Evolutionary conservation across 441 rosid species (phyloP).

Genomic region (Flueggea neowawraea): DNA sequence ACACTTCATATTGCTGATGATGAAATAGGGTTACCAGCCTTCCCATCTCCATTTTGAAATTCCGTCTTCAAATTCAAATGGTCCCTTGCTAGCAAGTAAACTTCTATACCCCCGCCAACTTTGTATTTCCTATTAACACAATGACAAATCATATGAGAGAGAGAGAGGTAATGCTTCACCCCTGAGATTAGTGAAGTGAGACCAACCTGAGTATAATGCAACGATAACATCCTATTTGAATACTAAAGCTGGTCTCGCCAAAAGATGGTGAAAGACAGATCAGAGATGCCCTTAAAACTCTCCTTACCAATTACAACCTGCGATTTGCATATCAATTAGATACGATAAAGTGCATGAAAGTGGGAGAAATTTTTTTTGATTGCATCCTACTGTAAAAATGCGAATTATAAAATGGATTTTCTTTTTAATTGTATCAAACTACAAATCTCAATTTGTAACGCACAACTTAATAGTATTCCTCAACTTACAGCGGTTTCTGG

Average conservation of each 20-base stretch:
- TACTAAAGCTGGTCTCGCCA: constrained; percentile 64
- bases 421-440: too few relatives aligned
- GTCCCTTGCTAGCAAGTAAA: constrained; percentile 77
- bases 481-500: constrained; percentile 72
- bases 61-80: constrained; percentile 58
- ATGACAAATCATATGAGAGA: constrained; percentile 8
- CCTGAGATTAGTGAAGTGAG: constrained; percentile 3
- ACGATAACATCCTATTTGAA: constrained; percentile 21
- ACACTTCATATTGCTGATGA: neutral
- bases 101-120: constrained; percentile 50
- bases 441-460: too few relatives aligned
- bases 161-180: neutral
- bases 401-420: too few relatives aligned
- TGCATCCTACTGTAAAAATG: too few relatives aligned
- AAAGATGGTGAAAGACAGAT: constrained; percentile 54
- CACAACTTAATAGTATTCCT: too few relatives aligned
- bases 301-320: constrained; percentile 78
- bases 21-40: constrained; percentile 40
- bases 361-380: too few relatives aligned
- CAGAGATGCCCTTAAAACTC: constrained; percentile 51
- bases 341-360: too few relatives aligned
- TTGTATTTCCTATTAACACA: constrained; percentile 55
- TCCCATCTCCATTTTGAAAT: constrained; percentile 69
- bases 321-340: neutral
- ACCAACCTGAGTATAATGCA: constrained; percentile 49